phyloP scores from a whole-genome alignment of 768 basidiomycete species.

The Amanita thiersii region DNA sequence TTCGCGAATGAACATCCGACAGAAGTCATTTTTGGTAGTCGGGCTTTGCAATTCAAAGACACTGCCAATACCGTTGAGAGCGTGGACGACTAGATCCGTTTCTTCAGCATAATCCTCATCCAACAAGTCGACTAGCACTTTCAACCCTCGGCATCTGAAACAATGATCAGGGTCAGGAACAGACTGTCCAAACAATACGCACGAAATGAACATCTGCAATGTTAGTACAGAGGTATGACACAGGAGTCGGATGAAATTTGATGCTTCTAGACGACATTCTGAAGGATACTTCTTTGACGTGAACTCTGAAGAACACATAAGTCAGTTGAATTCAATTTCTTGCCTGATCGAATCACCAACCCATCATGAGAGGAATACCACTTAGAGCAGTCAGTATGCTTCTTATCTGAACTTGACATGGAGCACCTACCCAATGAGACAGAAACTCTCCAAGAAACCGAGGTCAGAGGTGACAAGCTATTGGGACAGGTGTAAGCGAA shows the following conservation, averaged over 20 bases:
- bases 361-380: constrained; percentile 95
- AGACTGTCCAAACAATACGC: constrained; percentile 22
- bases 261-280: constrained; percentile 92
- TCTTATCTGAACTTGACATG: not conserved
- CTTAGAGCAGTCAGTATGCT: constrained; percentile 25
- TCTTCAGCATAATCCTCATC: constrained; percentile 95
- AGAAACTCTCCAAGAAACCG: constrained; percentile 89
- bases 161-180: not conserved
- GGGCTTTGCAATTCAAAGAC: constrained; percentile 96
- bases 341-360: constrained; percentile 26
- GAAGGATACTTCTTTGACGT: constrained; percentile 91
- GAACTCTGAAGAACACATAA: constrained; percentile 46
- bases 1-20: constrained; percentile 95
- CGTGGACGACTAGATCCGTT: constrained; percentile 84
- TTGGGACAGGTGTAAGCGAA: not conserved
- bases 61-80: constrained; percentile 88
- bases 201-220: constrained; percentile 99
- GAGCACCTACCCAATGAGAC: constrained; percentile 66
- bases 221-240: constrained; percentile 92
- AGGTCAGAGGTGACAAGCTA: constrained; percentile 67
- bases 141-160: constrained; percentile 83
- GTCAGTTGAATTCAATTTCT: not conserved
- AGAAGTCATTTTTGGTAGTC: constrained; percentile 97
- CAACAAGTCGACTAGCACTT: constrained; percentile 89
- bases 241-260: constrained; percentile 86